Percentiles rank a stretch among this genome's conserved stretches.
phyloP scores from a whole-genome alignment of 306 rosid genomes.

The Castanopsis chinensis region DNA sequence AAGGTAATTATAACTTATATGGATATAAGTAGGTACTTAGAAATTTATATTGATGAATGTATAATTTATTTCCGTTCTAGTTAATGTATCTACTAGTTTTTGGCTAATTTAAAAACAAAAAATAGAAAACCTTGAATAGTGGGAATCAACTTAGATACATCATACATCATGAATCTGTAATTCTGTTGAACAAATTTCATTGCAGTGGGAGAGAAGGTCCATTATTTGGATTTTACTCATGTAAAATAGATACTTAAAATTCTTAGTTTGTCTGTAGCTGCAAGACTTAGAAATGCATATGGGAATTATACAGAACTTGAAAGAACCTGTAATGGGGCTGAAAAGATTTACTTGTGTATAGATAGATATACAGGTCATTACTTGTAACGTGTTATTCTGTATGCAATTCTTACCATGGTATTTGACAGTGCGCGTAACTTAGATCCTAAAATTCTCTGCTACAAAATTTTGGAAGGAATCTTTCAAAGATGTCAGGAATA shows the following conservation, averaged over 20 bases:
- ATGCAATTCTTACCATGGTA: not conserved
- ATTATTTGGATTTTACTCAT: not conserved
- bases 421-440: not conserved
- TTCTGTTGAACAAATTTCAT: not conserved
- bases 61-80: not conserved
- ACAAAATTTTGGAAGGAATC: not conserved
- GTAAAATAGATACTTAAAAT: not conserved
- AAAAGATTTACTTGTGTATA: not conserved
- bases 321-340: too few species aligned
- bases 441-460: not conserved
- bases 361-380: not conserved
- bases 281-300: not conserved
- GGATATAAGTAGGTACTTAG: not conserved
- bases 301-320: not conserved
- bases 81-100: not conserved
- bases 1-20: conserved; percentile 1
- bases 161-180: not conserved
- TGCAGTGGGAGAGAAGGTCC: not conserved
- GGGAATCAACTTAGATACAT: not conserved
- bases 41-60: not conserved
- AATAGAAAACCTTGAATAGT: not conserved
- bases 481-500: not conserved
- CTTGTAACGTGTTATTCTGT: not conserved
- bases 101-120: not conserved
- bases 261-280: not conserved